phyloP scores from a whole-genome alignment of 2,329 filamentous ascomycete genomes.

The Penicillium sp. region DNA sequence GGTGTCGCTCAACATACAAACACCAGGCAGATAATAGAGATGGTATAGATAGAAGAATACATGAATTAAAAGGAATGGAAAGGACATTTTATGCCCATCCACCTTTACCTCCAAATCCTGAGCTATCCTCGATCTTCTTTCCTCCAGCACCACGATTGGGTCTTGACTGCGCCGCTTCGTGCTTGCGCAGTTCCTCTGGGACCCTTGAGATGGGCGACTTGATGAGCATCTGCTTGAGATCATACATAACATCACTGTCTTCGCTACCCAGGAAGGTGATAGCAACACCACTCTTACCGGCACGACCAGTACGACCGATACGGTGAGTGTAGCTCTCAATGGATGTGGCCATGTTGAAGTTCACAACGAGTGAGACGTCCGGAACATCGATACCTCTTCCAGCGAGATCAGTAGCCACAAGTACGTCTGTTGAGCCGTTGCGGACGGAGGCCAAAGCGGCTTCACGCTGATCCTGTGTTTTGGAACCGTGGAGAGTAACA shows the following conservation, averaged over 20 bases:
- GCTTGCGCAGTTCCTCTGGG: conserved; percentile 84
- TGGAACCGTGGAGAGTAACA: conserved; percentile 90
- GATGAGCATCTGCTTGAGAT: conserved; percentile 90
- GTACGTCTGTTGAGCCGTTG: conserved; percentile 75
- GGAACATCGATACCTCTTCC: conserved; percentile 97
- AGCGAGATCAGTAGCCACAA: conserved; percentile 93
- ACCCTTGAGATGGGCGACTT: conserved; percentile 88
- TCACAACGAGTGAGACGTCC: conserved; percentile 90
- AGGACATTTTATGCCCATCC: conserved; percentile 28
- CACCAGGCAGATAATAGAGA: background rate
- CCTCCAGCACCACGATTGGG: conserved; percentile 50
- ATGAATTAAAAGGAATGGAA: background rate
- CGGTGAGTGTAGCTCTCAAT: conserved; percentile 97
- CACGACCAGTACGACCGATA: conserved; percentile 94
- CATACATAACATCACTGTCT: conserved; percentile 84
- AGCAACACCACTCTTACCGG: conserved; percentile 92
- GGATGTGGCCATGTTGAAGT: conserved; percentile 95
- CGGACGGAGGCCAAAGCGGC: conserved; percentile 84
- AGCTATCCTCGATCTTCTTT: conserved; percentile 51
- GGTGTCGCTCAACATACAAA: background rate
- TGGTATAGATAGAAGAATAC: conserved; percentile 1
- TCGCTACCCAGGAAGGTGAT: conserved; percentile 94
- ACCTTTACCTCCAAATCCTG: conserved; percentile 38
- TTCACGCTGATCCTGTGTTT: conserved; percentile 97
- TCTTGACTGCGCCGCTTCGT: conserved; percentile 89